A percentile compares a stretch with the other conserved stretches of the same genome.
Conservation (phyloP, 495 filamentous ascomycete species). For the Aspergillus sparsus region DNA sequence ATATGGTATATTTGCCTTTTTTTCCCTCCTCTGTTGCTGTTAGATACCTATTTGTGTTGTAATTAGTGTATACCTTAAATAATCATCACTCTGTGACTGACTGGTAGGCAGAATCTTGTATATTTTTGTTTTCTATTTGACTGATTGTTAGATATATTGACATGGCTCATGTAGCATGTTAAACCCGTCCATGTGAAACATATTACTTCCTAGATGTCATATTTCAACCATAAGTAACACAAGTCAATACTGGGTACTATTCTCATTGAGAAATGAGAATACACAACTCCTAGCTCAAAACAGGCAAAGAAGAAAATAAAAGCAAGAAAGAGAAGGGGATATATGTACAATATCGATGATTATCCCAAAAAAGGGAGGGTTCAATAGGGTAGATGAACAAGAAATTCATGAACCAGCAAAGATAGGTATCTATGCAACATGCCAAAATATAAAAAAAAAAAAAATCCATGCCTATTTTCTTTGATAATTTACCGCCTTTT, state of each 20-base stretch:
- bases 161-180: too few relatives aligned
- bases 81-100: background rate
- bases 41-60: conserved; percentile 48
- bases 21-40: conserved; percentile 22
- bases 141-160: too few relatives aligned
- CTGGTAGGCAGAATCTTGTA: background rate
- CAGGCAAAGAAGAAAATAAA: background rate
- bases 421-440: conserved; percentile 10
- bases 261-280: background rate
- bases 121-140: background rate
- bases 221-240: too few relatives aligned
- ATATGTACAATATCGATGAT: conserved; percentile 6
- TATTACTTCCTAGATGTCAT: too few relatives aligned
- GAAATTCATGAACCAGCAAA: background rate
- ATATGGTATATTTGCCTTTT: conserved; percentile 7
- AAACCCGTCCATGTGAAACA: too few relatives aligned
- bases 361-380: too few relatives aligned
- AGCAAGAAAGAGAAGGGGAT: background rate
- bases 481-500: background rate
- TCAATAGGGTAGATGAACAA: too few relatives aligned
- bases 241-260: background rate
- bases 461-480: background rate
- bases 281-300: background rate
- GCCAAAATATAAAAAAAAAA: conserved; percentile 5
- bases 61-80: conserved; percentile 26